phyloP scores from a whole-genome alignment of 768 basidiomycete genomes.

The Serendipita sp. region DNA sequence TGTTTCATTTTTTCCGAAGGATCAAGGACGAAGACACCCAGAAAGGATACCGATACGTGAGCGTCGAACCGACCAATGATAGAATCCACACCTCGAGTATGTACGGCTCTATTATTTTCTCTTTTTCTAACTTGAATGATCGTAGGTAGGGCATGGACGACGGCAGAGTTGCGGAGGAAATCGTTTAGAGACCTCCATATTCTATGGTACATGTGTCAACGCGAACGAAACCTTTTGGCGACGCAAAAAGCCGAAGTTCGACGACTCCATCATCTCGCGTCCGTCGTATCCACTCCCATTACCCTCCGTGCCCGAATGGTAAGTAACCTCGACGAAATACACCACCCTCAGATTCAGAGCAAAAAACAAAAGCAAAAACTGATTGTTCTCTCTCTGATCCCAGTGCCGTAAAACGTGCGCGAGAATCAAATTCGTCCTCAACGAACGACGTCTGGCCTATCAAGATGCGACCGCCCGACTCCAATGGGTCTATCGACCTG shows the following conservation, averaged over 20 bases:
- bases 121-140: conserved; percentile 4
- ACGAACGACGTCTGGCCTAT: conserved; percentile 76
- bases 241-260: conserved; percentile 71
- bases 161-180: conserved; percentile 74
- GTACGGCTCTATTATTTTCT: conserved; percentile 17
- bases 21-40: conserved; percentile 27
- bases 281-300: conserved; percentile 4
- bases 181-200: conserved; percentile 87
- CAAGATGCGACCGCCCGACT: conserved; percentile 34
- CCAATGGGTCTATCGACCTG: background rate
- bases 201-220: conserved; percentile 79
- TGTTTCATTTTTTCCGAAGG: conserved; percentile 60
- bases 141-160: conserved; percentile 76
- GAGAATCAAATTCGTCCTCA: conserved; percentile 83
- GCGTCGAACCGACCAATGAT: conserved; percentile 21
- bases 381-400: too few species aligned
- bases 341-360: background rate
- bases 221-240: conserved; percentile 80
- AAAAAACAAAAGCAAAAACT: conserved; percentile 1
- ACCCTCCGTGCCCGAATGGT: background rate
- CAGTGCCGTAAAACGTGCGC: conserved; percentile 92
- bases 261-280: conserved; percentile 26
- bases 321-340: background rate
- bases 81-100: conserved; percentile 16
- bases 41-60: conserved; percentile 39